Conservation (phyloP, 1,284 basidiomycete species). For the Sphagnurus paluster region DNA sequence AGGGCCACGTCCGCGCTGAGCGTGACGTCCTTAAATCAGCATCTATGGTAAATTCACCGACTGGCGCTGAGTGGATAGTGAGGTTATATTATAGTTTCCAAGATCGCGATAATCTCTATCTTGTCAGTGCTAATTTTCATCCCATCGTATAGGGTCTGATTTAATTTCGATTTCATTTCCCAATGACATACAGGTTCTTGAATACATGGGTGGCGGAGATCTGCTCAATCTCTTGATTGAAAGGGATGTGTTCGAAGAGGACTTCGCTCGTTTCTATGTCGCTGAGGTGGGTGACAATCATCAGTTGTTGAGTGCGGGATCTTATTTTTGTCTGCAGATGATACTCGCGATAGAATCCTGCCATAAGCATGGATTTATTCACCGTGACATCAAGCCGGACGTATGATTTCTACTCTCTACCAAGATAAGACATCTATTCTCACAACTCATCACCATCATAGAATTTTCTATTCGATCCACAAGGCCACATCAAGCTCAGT, state of each 20-base stretch:
- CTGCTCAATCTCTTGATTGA: constrained; percentile 94
- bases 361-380: constrained; percentile 94
- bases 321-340: constrained; percentile 61
- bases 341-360: constrained; percentile 93
- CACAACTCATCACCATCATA: constrained; percentile 29
- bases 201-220: constrained; percentile 96
- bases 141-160: constrained; percentile 30
- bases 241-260: constrained; percentile 90
- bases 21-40: constrained; percentile 86
- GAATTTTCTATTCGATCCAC: constrained; percentile 93
- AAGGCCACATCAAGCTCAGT: constrained; percentile 92
- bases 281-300: constrained; percentile 66
- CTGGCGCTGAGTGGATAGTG: constrained; percentile 90
- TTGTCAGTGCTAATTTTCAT: constrained; percentile 56
- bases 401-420: constrained; percentile 44
- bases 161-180: constrained; percentile 61
- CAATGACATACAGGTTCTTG: constrained; percentile 64
- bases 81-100: constrained; percentile 91
- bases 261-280: constrained; percentile 93
- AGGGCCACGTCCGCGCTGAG: constrained; percentile 92
- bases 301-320: constrained; percentile 13
- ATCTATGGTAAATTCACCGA: constrained; percentile 66
- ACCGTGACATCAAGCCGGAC: constrained; percentile 96
- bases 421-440: constrained; percentile 4
- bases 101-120: constrained; percentile 90